Evolutionary conservation across 225 moss, liverwort and hornwort genomes (phyloP).

Genomic region (Pseudoscleropodium purum): DNA sequence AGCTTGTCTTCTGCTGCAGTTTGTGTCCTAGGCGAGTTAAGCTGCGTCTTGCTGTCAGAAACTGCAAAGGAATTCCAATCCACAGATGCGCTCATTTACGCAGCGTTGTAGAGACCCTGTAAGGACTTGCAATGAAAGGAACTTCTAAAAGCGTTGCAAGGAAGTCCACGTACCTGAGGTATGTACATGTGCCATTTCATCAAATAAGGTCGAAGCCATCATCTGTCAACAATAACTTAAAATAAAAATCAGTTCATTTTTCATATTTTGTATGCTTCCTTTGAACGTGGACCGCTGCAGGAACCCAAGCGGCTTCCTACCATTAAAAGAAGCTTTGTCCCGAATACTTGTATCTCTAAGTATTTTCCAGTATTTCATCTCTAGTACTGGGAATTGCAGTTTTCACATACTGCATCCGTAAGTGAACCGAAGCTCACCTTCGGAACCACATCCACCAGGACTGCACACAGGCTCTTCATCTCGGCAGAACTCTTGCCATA

Average conservation of each 20-base stretch:
- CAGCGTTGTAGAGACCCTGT: not conserved
- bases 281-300: not conserved
- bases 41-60: not conserved
- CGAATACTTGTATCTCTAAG: not conserved
- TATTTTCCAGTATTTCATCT: not conserved
- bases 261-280: not conserved
- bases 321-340: not conserved
- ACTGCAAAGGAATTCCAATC: constrained; percentile 5
- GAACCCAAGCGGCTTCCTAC: not conserved
- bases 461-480: constrained; percentile 39
- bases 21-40: not conserved
- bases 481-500: constrained; percentile 26
- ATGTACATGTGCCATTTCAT: constrained; percentile 7
- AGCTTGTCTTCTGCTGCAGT: not conserved
- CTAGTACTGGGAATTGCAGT: not conserved
- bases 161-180: constrained; percentile 1
- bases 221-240: constrained; percentile 6
- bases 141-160: not conserved
- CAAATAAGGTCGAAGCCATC: constrained; percentile 23
- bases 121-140: not conserved
- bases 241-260: not conserved
- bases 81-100: not conserved
- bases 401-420: not conserved
- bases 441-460: constrained; percentile 32
- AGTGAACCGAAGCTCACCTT: constrained; percentile 21